A percentile compares a stretch with the other conserved stretches of the same genome.
These are phyloP conservation scores for Ephemerocybe angulata DNA, from an alignment of 768 basidiomycete species.

Conservation along the genomic window DNA sequence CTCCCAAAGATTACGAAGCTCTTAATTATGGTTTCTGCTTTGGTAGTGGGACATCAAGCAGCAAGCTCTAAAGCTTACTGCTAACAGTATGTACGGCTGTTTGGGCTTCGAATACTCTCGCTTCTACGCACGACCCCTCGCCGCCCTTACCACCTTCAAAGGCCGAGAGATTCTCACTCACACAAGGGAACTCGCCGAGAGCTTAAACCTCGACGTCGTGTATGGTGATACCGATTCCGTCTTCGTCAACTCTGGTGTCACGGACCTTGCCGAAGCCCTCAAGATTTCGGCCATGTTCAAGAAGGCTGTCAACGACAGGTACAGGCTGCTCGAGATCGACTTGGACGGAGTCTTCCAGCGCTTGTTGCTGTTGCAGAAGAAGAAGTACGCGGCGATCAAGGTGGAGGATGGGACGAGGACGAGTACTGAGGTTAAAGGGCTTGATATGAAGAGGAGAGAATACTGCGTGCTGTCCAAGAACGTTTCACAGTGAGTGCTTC, in stretches of 20 bases:
- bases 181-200: conserved; percentile 90
- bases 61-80: conserved; percentile 93
- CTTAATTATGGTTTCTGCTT: background rate
- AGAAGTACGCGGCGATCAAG: conserved; percentile 98
- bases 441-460: conserved; percentile 99
- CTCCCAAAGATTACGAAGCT: background rate
- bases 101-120: conserved; percentile 96
- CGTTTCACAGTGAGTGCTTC: conserved; percentile 77
- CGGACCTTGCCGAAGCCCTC: conserved; percentile 82
- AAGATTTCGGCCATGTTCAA: conserved; percentile 92
- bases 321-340: conserved; percentile 95
- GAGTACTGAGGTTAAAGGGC: conserved; percentile 87
- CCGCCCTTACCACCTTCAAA: conserved; percentile 95
- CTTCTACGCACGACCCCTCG: conserved; percentile 95
- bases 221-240: conserved; percentile 99
- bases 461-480: conserved; percentile 90
- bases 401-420: conserved; percentile 79
- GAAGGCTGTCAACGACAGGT: conserved; percentile 93
- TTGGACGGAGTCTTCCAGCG: conserved; percentile 92
- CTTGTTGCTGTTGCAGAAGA: conserved; percentile 91
- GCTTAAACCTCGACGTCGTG: conserved; percentile 86
- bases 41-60: conserved; percentile 97
- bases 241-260: conserved; percentile 94
- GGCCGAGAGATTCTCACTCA: conserved; percentile 96
- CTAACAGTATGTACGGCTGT: conserved; percentile 99